Evolutionary conservation across 2,329 filamentous ascomycete species (phyloP).

Genomic region (Alternaria sp.): DNA sequence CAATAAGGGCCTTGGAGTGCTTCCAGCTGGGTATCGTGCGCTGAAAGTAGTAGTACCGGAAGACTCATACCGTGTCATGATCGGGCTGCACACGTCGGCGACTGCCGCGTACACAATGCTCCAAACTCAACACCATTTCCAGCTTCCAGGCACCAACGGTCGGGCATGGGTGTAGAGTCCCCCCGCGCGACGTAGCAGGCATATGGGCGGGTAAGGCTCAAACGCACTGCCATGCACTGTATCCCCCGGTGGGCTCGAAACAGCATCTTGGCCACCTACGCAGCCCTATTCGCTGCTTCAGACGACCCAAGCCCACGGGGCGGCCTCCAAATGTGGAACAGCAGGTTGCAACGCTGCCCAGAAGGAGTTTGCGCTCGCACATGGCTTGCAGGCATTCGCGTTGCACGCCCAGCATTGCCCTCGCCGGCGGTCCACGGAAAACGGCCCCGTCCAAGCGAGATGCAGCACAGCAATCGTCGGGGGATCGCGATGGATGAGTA

Average conservation of each 20-base stretch:
- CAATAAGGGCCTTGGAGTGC: constrained; percentile 5
- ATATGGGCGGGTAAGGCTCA: constrained; percentile 17
- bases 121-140: constrained; percentile 7
- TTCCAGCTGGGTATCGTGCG: constrained; percentile 23
- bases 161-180: constrained; percentile 5
- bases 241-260: constrained; percentile 19
- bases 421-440: constrained; percentile 11
- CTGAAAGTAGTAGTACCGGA: constrained; percentile 13
- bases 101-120: constrained; percentile 13
- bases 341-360: constrained; percentile 35
- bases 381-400: constrained; percentile 10
- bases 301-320: constrained; percentile 17
- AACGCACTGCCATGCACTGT: constrained; percentile 36
- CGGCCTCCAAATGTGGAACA: constrained; percentile 22
- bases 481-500: constrained; percentile 7
- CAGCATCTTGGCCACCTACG: constrained; percentile 1
- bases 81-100: constrained; percentile 16
- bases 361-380: constrained; percentile 19
- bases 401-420: constrained; percentile 15
- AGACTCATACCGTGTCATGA: constrained; percentile 11
- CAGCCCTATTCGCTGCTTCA: constrained; percentile 16
- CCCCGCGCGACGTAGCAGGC: constrained; percentile 5
- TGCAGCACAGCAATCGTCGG: constrained; percentile 6
- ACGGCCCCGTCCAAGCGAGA: constrained; percentile 13
- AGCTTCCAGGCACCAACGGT: constrained; percentile 23